These are phyloP conservation scores for Epichloe aotearoae DNA, from an alignment of 2,329 filamentous ascomycete genomes.

Conservation along the genomic window DNA sequence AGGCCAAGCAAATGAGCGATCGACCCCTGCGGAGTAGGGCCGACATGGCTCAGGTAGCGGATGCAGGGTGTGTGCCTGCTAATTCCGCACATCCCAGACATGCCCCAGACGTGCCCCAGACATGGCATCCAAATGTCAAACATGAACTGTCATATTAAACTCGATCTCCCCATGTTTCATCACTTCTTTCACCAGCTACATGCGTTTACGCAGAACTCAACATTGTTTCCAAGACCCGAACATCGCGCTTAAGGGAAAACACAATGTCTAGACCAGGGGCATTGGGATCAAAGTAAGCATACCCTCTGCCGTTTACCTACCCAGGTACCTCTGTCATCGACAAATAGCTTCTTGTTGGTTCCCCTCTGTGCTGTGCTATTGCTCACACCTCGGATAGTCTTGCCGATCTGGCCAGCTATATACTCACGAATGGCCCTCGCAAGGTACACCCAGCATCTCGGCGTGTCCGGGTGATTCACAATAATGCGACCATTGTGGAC, in stretches of 20 bases:
- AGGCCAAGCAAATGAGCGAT: neutral
- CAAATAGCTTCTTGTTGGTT: neutral
- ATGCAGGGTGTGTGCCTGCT: constrained; percentile 2
- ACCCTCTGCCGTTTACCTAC: neutral
- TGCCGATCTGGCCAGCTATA: constrained; percentile 13
- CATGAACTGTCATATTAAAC: neutral
- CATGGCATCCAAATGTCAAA: constrained; percentile 1
- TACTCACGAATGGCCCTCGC: constrained; percentile 16
- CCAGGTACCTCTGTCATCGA: neutral
- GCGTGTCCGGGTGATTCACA: constrained; percentile 21
- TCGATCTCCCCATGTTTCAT: neutral
- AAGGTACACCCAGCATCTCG: constrained; percentile 14
- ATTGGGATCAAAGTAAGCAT: constrained; percentile 7
- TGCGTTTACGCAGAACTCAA: neutral
- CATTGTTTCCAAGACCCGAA: neutral
- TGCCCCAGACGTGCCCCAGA: neutral
- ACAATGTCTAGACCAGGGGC: constrained; percentile 7
- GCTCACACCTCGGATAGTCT: constrained; percentile 11
- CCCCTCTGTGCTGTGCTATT: neutral
- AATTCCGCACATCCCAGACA: constrained; percentile 3
- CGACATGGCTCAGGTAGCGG: neutral
- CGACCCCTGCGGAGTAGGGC: constrained; percentile 3
- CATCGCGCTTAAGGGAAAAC: neutral
- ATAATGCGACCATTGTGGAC: constrained; percentile 22
- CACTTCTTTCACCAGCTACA: neutral